Evolutionary conservation across 208 protist species (phyloP).

Genomic region (Trypanosoma melophagium): DNA sequence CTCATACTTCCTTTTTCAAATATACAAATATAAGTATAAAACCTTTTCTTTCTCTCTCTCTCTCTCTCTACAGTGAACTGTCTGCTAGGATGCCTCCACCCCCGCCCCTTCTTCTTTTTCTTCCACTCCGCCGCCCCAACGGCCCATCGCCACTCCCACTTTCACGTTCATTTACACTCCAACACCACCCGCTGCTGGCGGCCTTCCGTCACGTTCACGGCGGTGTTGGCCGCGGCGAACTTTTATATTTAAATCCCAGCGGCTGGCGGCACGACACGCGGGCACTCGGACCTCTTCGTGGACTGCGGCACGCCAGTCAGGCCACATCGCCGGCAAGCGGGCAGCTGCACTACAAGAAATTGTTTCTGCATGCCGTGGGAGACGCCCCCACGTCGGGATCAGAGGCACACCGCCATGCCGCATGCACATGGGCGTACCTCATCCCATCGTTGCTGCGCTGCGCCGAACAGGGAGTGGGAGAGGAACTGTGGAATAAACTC

Average conservation of each 20-base stretch:
- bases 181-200: too few relatives aligned
- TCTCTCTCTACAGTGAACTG: too few relatives aligned
- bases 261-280: conserved; percentile 24
- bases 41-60: too few relatives aligned
- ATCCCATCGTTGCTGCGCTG: conserved; percentile 37
- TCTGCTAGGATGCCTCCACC: too few relatives aligned
- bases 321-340: conserved; percentile 56
- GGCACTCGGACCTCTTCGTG: conserved; percentile 33
- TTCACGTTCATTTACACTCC: too few relatives aligned
- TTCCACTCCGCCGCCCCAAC: too few relatives aligned
- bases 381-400: conserved; percentile 28
- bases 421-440: conserved; percentile 67
- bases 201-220: conserved; percentile 25
- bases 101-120: too few relatives aligned
- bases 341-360: conserved; percentile 66
- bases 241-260: conserved; percentile 39
- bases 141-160: too few relatives aligned
- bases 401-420: conserved; percentile 27
- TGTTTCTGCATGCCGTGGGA: conserved; percentile 37
- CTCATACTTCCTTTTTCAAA: neutral
- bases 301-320: conserved; percentile 55
- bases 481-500: conserved; percentile 37
- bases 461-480: conserved; percentile 32
- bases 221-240: conserved; percentile 54
- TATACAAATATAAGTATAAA: too few relatives aligned